A percentile compares a stretch with the other conserved stretches of the same genome.
These are phyloP conservation scores for Cynanchum wilfordii DNA, from an alignment of 257 asterid species.

Conservation along the genomic window DNA sequence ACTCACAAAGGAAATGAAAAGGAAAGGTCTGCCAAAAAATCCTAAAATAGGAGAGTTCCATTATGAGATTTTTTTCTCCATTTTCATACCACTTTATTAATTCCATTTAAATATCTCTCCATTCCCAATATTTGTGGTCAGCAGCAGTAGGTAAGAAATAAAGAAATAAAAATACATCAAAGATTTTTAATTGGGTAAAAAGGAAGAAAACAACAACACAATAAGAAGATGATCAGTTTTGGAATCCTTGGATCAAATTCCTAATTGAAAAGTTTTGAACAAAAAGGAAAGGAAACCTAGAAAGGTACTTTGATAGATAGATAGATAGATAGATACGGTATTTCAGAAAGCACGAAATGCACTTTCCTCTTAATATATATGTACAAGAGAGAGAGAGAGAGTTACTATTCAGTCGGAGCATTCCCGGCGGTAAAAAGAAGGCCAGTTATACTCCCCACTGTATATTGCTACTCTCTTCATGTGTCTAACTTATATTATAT, in stretches of 20 bases:
- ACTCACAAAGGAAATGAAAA: background rate
- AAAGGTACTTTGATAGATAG: background rate
- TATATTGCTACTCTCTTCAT: background rate
- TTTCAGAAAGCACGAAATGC: background rate
- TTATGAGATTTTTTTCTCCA: background rate
- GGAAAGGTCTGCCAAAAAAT: background rate
- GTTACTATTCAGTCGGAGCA: background rate
- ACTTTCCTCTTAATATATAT: background rate
- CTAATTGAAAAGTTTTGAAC: background rate
- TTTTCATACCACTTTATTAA: background rate
- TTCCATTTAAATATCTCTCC: too few species aligned
- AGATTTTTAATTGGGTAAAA: too few species aligned
- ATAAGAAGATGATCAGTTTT: background rate
- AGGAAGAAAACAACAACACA: background rate
- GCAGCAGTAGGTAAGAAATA: too few species aligned
- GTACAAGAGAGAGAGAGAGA: background rate
- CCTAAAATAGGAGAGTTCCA: background rate
- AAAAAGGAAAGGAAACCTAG: background rate
- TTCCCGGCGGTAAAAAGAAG: slow-evolving; percentile 1
- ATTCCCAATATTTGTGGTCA: too few species aligned
- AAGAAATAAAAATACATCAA: too few species aligned
- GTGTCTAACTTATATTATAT: background rate
- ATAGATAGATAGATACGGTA: background rate
- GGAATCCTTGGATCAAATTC: background rate
- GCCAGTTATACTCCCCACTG: background rate